Evolutionary conservation across 2,329 filamentous ascomycete species (phyloP), one percentile per base, ranked within the genome.

Genomic region (Pseudocercospora vitis): DNA sequence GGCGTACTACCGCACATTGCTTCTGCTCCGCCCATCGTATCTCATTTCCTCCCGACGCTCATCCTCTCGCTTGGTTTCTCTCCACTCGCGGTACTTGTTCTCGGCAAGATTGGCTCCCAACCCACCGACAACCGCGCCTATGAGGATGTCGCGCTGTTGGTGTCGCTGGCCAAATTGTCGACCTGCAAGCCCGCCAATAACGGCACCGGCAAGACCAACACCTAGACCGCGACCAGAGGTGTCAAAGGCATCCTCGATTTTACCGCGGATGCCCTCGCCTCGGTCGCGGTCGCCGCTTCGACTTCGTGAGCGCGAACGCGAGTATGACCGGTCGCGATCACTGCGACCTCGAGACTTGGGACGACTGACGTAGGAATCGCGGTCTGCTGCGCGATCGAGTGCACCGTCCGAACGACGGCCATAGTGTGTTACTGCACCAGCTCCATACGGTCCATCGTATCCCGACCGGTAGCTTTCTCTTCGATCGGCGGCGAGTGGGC

Each of bases 41-140:
- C 42, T 46, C 48, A 59, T 19, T 37, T 61, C 59, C 44, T 47
- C 55, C 19, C 56, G 48, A 14, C 62, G 60, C 47, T 63, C 60
- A 5, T 53, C 52, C 9, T 63, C 58, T 32, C 59, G 46, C 49
- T 65, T 67, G 50, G 64, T 53, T 7, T 65, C 60, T 29, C 59
- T 57, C 48, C 61, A 65, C 37, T 68, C 62, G 32, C 52, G 53
- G 49, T 55, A 70, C 54, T 68, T 66, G 47, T 68, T 66, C 59
- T 69, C 68, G 1, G 65, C 65, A 16, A 60, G 54, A 50, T 71
- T 71, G 18, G 67, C 66, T 7, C 63, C 66, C 7, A 71, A 55
- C 11, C 67, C 69, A 11, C 69, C 69, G 11, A 71, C 59, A 9
- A 70, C 50, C 16, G 68, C 68, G 9, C 69, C 69, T 14, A 70